These are phyloP conservation scores for Hymenoscyphus albidus DNA, from an alignment of 2,329 filamentous ascomycete genomes.

Conservation along the genomic window DNA sequence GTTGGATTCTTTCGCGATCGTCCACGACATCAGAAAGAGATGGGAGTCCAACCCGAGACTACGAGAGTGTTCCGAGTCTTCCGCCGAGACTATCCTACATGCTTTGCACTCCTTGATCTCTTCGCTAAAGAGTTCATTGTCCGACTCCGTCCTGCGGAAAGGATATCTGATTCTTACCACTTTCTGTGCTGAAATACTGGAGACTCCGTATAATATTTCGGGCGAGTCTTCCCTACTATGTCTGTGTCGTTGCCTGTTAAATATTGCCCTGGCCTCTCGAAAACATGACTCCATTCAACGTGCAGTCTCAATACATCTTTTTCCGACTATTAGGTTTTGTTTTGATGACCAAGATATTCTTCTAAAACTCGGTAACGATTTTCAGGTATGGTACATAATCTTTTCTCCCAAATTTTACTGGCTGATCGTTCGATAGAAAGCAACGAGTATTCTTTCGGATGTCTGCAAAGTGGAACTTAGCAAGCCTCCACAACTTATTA, in stretches of 20 bases:
- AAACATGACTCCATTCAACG: slow-evolving; percentile 25
- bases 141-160: slow-evolving; percentile 31
- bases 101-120: slow-evolving; percentile 27
- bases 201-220: slow-evolving; percentile 17
- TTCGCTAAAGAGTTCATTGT: slow-evolving; percentile 17
- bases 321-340: slow-evolving; percentile 22
- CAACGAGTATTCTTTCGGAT: slow-evolving; percentile 20
- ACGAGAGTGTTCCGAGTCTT: slow-evolving; percentile 15
- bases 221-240: slow-evolving; percentile 14
- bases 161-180: slow-evolving; percentile 29
- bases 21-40: slow-evolving; percentile 26
- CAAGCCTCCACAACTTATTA: slow-evolving; percentile 2
- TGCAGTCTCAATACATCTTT: slow-evolving; percentile 22
- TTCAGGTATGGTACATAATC: slow-evolving; percentile 23
- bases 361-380: slow-evolving; percentile 23
- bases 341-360: slow-evolving; percentile 13
- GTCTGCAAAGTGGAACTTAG: slow-evolving; percentile 17
- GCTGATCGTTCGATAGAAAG: slow-evolving; percentile 23
- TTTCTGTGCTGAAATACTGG: slow-evolving; percentile 29
- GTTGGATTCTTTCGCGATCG: slow-evolving; percentile 30
- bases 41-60: slow-evolving; percentile 17
- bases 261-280: slow-evolving; percentile 26
- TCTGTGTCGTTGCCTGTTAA: slow-evolving; percentile 26
- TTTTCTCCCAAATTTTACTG: neutral
- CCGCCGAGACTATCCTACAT: slow-evolving; percentile 17